phyloP scores from a whole-genome alignment of 208 protist genomes.

The Lotmaria passim region DNA sequence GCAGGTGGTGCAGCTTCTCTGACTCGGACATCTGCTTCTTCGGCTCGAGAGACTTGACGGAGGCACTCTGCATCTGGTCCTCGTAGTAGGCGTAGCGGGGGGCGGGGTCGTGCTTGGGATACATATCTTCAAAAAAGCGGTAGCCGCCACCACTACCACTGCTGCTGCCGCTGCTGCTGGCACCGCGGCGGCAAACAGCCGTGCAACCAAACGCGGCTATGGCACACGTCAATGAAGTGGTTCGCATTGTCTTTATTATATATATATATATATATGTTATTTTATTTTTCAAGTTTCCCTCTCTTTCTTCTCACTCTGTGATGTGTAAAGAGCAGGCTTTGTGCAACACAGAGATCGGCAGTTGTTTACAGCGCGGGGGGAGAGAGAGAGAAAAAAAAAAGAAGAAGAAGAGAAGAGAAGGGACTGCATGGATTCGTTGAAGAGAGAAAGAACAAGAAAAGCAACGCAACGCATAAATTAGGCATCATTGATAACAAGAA shows the following conservation, averaged over 20 bases:
- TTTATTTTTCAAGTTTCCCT: too few relatives aligned
- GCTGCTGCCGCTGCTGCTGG: conserved; percentile 10
- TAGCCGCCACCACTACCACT: conserved; percentile 51
- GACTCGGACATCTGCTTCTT: conserved; percentile 77
- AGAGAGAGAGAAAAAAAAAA: too few relatives aligned
- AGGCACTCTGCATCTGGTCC: conserved; percentile 64
- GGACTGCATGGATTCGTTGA: too few relatives aligned
- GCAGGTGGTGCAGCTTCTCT: conserved; percentile 82
- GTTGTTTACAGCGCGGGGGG: too few relatives aligned
- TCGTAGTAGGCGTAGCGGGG: conserved; percentile 80
- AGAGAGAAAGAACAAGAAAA: too few relatives aligned
- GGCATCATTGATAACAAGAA: too few relatives aligned
- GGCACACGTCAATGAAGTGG: not conserved
- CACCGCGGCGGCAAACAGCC: conserved; percentile 5
- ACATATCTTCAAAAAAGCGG: conserved; percentile 90
- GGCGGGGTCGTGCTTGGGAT: conserved; percentile 78
- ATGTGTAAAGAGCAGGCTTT: too few relatives aligned
- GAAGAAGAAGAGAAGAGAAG: not conserved
- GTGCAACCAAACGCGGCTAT: conserved; percentile 15
- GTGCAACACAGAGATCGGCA: too few relatives aligned
- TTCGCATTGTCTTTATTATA: too few relatives aligned
- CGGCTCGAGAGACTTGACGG: conserved; percentile 58
- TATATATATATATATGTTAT: too few relatives aligned
- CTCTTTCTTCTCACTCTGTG: too few relatives aligned
- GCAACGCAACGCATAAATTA: too few relatives aligned